phyloP scores from a whole-genome alignment of 768 basidiomycete genomes.

The Termitomyces sp. region DNA sequence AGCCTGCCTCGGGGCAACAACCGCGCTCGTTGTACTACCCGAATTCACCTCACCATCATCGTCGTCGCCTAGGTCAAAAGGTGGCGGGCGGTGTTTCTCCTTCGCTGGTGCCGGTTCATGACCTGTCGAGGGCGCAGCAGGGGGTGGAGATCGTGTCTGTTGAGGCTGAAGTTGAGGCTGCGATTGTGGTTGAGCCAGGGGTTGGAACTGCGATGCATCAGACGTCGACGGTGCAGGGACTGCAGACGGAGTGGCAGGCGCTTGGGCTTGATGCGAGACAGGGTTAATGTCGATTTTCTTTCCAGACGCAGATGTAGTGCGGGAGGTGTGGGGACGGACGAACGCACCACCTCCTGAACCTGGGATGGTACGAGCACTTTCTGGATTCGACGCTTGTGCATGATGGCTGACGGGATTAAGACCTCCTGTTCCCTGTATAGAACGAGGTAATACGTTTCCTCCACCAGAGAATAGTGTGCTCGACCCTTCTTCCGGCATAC shows the following conservation, averaged over 20 bases:
- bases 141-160: constrained; percentile 10
- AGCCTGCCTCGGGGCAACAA: not conserved
- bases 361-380: constrained; percentile 7
- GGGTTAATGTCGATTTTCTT: constrained; percentile 28
- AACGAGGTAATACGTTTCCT: not conserved
- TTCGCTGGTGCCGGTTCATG: not conserved
- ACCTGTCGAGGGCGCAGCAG: not conserved
- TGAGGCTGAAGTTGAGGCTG: not conserved
- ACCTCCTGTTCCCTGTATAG: constrained; percentile 2
- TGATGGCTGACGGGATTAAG: constrained; percentile 35
- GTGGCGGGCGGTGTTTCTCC: constrained; percentile 9
- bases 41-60: constrained; percentile 17
- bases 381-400: constrained; percentile 10
- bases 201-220: not conserved
- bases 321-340: constrained; percentile 22
- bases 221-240: not conserved
- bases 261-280: constrained; percentile 36
- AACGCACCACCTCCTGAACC: constrained; percentile 17
- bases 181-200: not conserved
- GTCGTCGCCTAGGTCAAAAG: constrained; percentile 23
- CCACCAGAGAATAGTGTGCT: not conserved
- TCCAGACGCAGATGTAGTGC: constrained; percentile 11
- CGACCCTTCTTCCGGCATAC: constrained; percentile 4
- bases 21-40: not conserved
- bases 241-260: not conserved